Percentiles rank a stretch among this genome's conserved stretches.
phyloP scores from a whole-genome alignment of 148 eudicot genomes.

The Spergularia bocconei region DNA sequence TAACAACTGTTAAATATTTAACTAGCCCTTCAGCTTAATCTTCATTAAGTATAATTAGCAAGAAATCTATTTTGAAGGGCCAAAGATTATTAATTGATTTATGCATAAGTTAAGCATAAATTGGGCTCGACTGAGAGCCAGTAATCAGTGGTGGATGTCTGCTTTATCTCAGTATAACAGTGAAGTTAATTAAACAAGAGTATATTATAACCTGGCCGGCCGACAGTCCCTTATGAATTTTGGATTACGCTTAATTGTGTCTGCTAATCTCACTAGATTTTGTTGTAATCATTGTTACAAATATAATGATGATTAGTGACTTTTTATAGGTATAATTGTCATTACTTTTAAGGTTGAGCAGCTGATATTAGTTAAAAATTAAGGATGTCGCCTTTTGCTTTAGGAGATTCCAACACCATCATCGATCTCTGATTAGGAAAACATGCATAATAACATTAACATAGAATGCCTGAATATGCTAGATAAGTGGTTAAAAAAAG shows the following conservation, averaged over 20 bases:
- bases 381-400: background rate
- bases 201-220: background rate
- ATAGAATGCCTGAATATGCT: background rate
- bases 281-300: background rate
- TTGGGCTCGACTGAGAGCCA: too few relatives aligned
- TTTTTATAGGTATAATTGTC: background rate
- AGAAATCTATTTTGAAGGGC: too few relatives aligned
- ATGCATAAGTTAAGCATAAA: too few relatives aligned
- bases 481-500: background rate
- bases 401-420: constrained; percentile 19
- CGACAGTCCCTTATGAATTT: constrained; percentile 15
- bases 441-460: background rate
- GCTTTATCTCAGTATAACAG: too few relatives aligned
- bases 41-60: too few relatives aligned
- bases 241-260: constrained; percentile 6
- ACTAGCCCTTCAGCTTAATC: too few relatives aligned
- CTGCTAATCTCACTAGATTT: constrained; percentile 12
- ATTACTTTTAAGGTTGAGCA: background rate
- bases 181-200: too few relatives aligned
- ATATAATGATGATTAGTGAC: constrained; percentile 3
- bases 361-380: background rate
- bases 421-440: background rate
- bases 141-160: too few relatives aligned
- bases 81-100: too few relatives aligned
- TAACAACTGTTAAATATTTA: too few relatives aligned